These are phyloP conservation scores for Lasiodiplodia citricola DNA, from an alignment of 2,329 filamentous ascomycete genomes.

Conservation along the genomic window DNA sequence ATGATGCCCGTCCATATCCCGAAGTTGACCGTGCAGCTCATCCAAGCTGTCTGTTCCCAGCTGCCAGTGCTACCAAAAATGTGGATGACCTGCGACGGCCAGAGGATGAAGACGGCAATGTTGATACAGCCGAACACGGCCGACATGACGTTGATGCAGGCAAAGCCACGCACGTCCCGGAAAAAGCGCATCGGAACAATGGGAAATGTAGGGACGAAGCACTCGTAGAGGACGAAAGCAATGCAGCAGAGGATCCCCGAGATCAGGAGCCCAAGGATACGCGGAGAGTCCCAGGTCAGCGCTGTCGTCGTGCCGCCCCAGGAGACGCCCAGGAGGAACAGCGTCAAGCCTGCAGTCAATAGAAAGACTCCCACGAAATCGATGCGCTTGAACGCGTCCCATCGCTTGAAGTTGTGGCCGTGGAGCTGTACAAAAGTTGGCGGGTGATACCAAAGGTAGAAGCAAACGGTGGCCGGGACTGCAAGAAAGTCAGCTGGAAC, in stretches of 20 bases:
- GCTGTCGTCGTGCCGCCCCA: conserved; percentile 46
- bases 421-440: conserved; percentile 50
- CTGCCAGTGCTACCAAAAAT: conserved; percentile 24
- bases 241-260: conserved; percentile 33
- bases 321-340: conserved; percentile 52
- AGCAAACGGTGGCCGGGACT: conserved; percentile 46
- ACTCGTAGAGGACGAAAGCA: conserved; percentile 33
- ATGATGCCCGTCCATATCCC: conserved; percentile 39
- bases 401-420: conserved; percentile 34
- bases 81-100: conserved; percentile 35
- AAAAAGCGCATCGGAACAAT: conserved; percentile 41
- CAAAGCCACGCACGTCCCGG: conserved; percentile 38
- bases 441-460: conserved; percentile 55
- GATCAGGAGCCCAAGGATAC: conserved; percentile 36
- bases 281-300: conserved; percentile 28
- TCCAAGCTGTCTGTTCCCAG: conserved; percentile 37
- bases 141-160: conserved; percentile 36
- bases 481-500: conserved; percentile 32
- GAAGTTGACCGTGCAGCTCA: conserved; percentile 37
- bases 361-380: conserved; percentile 54
- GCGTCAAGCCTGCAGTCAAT: conserved; percentile 49
- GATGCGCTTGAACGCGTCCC: conserved; percentile 39
- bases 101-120: conserved; percentile 38
- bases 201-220: conserved; percentile 34
- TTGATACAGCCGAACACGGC: conserved; percentile 36